Evolutionary conservation across 305 asterid genomes (phyloP).

Genomic region (Fraxinus velutina): DNA sequence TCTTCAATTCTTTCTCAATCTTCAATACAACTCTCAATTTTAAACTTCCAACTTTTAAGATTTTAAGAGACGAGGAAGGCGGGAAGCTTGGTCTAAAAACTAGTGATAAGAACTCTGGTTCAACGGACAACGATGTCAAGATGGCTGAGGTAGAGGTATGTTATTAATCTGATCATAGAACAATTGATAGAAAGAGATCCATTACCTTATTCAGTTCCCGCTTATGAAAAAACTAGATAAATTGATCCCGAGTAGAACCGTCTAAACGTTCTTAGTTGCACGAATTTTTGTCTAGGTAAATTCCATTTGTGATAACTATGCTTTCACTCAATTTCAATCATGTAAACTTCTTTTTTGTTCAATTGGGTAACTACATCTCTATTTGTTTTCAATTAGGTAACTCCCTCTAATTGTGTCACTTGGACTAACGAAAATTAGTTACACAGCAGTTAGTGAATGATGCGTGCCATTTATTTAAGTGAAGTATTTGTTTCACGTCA

Average conservation of each 20-base stretch:
- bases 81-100: constrained; percentile 76
- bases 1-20: no score
- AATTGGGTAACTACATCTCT: neutral
- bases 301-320: neutral
- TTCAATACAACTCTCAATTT: constrained; percentile 4
- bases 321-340: neutral
- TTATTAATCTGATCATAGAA: constrained; percentile 17
- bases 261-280: neutral
- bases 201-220: neutral
- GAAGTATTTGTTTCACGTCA: neutral
- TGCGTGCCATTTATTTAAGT: neutral
- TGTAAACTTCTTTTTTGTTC: neutral
- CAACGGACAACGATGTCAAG: constrained; percentile 59
- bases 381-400: neutral
- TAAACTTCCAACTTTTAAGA: constrained; percentile 36
- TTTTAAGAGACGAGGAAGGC: constrained; percentile 89
- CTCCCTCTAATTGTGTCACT: neutral
- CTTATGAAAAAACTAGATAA: neutral
- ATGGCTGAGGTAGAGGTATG: constrained; percentile 83
- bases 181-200: constrained; percentile 10
- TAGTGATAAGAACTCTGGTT: constrained; percentile 49
- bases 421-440: neutral
- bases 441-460: neutral
- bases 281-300: neutral
- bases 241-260: neutral